Percentiles rank a stretch among this genome's conserved stretches.
These are phyloP conservation scores for Ajuga chamaepitys DNA, from an alignment of 257 asterid genomes.

Conservation along the genomic window DNA sequence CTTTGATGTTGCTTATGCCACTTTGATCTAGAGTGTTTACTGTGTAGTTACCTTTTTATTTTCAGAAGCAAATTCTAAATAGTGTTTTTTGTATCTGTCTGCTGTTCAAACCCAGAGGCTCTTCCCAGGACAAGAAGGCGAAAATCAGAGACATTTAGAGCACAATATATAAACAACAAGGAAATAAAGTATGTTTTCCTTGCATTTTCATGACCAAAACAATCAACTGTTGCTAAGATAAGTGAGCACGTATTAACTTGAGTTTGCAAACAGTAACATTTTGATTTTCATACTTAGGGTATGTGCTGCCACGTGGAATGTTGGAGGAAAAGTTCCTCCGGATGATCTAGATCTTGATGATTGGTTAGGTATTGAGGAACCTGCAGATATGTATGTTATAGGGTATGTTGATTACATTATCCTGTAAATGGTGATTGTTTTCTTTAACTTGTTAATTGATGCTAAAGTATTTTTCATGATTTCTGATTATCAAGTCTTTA, in stretches of 20 bases:
- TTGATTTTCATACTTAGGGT: slow-evolving; percentile 20
- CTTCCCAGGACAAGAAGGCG: slow-evolving; percentile 70
- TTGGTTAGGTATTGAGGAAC: slow-evolving; percentile 66
- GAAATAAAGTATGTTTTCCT: slow-evolving; percentile 57
- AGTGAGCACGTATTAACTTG: background rate
- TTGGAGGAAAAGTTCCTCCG: slow-evolving; percentile 64
- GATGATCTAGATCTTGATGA: slow-evolving; percentile 72
- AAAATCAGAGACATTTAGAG: slow-evolving; percentile 82
- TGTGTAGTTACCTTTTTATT: background rate
- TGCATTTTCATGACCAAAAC: slow-evolving; percentile 7
- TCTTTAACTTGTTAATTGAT: too few relatives aligned
- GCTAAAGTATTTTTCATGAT: too few relatives aligned
- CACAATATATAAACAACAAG: slow-evolving; percentile 68
- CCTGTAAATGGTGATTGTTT: too few relatives aligned
- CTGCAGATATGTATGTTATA: slow-evolving; percentile 86
- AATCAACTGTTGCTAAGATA: background rate
- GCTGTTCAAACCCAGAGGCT: slow-evolving; percentile 33
- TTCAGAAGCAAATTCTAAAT: background rate
- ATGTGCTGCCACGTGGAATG: slow-evolving; percentile 77
- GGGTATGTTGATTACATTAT: slow-evolving; percentile 41
- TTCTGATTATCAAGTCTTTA: too few relatives aligned
- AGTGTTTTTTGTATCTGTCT: background rate
- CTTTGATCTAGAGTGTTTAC: background rate
- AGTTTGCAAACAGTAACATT: background rate
- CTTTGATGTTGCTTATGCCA: background rate